Evolutionary conservation across 768 basidiomycete genomes (phyloP).

Genomic region (Leccinum broughii): DNA sequence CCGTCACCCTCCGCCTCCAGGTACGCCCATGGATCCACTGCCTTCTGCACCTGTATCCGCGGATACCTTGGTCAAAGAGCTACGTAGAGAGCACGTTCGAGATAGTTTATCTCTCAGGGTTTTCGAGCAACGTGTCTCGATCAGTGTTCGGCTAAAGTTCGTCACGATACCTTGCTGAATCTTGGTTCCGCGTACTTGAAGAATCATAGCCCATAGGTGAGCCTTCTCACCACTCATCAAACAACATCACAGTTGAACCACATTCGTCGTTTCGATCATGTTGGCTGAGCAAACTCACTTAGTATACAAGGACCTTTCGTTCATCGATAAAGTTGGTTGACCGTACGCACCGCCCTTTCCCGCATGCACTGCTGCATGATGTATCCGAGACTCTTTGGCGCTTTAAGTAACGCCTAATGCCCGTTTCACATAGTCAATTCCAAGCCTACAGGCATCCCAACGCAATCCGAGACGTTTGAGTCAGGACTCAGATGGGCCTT

Average conservation of each 20-base stretch:
- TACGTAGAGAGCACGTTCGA: slow-evolving; percentile 17
- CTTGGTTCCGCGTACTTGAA: slow-evolving; percentile 2
- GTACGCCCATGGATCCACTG: slow-evolving; percentile 29
- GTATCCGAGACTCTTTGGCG: too few species aligned
- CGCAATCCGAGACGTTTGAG: neutral
- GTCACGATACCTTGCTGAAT: slow-evolving; percentile 8
- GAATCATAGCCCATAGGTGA: slow-evolving; percentile 10
- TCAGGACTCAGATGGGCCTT: neutral
- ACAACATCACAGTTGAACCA: slow-evolving; percentile 2
- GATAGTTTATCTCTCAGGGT: slow-evolving; percentile 6
- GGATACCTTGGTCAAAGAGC: slow-evolving; percentile 30
- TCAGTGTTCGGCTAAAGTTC: slow-evolving; percentile 14
- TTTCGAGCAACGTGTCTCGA: slow-evolving; percentile 3
- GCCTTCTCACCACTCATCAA: slow-evolving; percentile 5
- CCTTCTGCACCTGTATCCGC: slow-evolving; percentile 30
- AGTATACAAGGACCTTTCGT: neutral
- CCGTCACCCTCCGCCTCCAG: slow-evolving; percentile 41
- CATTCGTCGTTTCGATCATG: slow-evolving; percentile 13
- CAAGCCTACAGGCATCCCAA: neutral
- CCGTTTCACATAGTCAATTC: neutral
- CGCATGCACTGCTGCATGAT: neutral
- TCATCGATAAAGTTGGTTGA: slow-evolving; percentile 24
- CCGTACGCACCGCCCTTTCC: slow-evolving; percentile 4
- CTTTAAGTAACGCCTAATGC: neutral
- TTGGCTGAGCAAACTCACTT: slow-evolving; percentile 1